phyloP scores from a whole-genome alignment of 805 yeast genomes.

The Suhomyces kilbournensis region DNA sequence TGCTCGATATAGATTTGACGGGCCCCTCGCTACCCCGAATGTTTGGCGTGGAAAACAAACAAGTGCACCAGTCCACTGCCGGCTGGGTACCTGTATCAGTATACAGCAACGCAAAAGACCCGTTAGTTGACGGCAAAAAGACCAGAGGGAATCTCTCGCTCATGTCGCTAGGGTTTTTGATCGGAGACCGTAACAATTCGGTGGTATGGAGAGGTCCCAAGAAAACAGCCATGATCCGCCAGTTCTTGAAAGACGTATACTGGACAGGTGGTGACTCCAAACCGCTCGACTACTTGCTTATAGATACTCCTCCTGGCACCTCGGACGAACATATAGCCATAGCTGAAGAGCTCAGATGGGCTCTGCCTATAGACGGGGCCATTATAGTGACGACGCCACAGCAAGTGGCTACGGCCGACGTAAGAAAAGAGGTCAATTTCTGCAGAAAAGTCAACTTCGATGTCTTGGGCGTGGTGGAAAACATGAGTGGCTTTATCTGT shows the following conservation, averaged over 20 bases:
- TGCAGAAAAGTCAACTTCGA: slow-evolving; percentile 81
- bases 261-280: slow-evolving; percentile 64
- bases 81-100: slow-evolving; percentile 91
- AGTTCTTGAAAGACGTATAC: slow-evolving; percentile 82
- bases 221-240: slow-evolving; percentile 96
- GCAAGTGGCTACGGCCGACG: slow-evolving; percentile 89
- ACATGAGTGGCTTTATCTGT: slow-evolving; percentile 95
- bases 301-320: slow-evolving; percentile 99
- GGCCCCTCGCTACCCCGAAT: slow-evolving; percentile 96
- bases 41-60: slow-evolving; percentile 83
- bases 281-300: slow-evolving; percentile 65
- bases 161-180: slow-evolving; percentile 85
- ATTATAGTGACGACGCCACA: slow-evolving; percentile 97
- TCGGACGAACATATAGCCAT: slow-evolving; percentile 97
- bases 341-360: slow-evolving; percentile 79
- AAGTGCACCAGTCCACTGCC: slow-evolving; percentile 73
- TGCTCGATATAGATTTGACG: slow-evolving; percentile 89
- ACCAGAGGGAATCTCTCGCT: slow-evolving; percentile 48
- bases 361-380: slow-evolving; percentile 79
- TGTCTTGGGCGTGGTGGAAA: slow-evolving; percentile 85
- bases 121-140: slow-evolving; percentile 10
- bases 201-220: slow-evolving; percentile 99
- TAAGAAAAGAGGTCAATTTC: slow-evolving; percentile 87
- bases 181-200: slow-evolving; percentile 80
- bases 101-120: slow-evolving; percentile 11